A percentile compares a stretch with the other conserved stretches of the same genome.
These are phyloP conservation scores for Eucalyptus urophylla DNA, from an alignment of 345 rosid species.

Conservation along the genomic window DNA sequence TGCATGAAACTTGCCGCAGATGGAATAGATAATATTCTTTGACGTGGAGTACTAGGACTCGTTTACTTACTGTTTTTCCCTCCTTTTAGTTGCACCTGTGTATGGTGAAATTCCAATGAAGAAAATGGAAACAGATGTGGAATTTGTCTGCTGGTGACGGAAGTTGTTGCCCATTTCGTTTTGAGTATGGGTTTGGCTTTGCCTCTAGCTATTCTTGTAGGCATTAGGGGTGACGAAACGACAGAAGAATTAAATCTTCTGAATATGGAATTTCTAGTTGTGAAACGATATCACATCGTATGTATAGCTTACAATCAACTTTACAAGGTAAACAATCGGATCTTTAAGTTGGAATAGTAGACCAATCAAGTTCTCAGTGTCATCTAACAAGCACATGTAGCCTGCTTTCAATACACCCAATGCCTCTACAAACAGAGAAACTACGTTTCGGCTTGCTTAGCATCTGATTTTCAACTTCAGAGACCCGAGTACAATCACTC, in stretches of 20 bases:
- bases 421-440: not conserved
- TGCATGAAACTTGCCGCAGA: slow-evolving; percentile 1
- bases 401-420: not conserved
- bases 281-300: not conserved
- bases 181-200: no score
- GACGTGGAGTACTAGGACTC: not conserved
- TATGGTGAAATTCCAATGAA: not conserved
- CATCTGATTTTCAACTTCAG: not conserved
- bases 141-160: not conserved
- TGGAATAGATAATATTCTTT: not conserved
- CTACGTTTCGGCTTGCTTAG: not conserved
- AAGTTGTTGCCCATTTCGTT: not conserved
- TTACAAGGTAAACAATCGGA: not conserved
- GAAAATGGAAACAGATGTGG: not conserved
- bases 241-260: no score
- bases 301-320: not conserved
- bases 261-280: not conserved
- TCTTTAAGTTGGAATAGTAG: not conserved
- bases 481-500: not conserved
- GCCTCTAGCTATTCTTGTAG: no score
- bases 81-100: not conserved
- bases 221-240: not conserved
- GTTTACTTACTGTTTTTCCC: not conserved
- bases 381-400: not conserved
- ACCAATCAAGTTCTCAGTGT: not conserved